Conservation (phyloP, 805 yeast genomes). For the Candida insectalens region DNA sequence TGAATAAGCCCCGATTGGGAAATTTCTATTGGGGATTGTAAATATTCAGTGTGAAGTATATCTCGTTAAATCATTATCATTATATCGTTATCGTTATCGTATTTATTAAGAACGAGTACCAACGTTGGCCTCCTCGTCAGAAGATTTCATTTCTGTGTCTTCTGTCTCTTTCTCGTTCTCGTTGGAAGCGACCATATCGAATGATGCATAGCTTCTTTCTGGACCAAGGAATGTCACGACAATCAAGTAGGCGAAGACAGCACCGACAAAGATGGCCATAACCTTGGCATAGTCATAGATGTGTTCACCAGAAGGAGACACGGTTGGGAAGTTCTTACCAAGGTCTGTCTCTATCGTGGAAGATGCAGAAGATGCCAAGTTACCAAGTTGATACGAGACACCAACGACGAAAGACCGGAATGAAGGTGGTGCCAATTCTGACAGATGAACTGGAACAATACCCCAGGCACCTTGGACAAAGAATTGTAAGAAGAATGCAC, state of each 20-base stretch:
- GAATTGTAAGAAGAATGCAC: constrained; percentile 52
- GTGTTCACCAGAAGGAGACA: constrained; percentile 20
- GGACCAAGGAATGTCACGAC: constrained; percentile 49
- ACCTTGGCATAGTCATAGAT: constrained; percentile 45
- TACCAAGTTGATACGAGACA: constrained; percentile 58
- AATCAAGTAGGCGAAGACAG: constrained; percentile 45
- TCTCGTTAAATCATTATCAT: background rate
- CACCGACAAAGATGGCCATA: constrained; percentile 60
- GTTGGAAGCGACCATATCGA: constrained; percentile 9
- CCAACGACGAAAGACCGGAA: constrained; percentile 57
- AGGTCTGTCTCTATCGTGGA: constrained; percentile 58
- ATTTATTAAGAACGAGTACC: too few relatives aligned
- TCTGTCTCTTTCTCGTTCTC: constrained; percentile 8
- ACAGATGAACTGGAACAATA: constrained; percentile 50
- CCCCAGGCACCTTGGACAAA: constrained; percentile 69
- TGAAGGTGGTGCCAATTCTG: constrained; percentile 54
- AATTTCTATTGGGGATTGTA: too few relatives aligned
- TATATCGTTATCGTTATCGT: too few relatives aligned
- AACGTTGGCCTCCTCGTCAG: constrained; percentile 11
- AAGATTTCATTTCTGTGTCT: background rate
- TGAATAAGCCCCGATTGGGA: too few relatives aligned
- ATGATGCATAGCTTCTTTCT: constrained; percentile 32
- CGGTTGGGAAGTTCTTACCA: constrained; percentile 43
- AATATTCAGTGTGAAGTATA: too few relatives aligned
- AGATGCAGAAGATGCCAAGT: constrained; percentile 55